A percentile compares a stretch with the other conserved stretches of the same genome.
phyloP scores from a whole-genome alignment of 2,329 filamentous ascomycete genomes.

The Diplodia scrobiculata region DNA sequence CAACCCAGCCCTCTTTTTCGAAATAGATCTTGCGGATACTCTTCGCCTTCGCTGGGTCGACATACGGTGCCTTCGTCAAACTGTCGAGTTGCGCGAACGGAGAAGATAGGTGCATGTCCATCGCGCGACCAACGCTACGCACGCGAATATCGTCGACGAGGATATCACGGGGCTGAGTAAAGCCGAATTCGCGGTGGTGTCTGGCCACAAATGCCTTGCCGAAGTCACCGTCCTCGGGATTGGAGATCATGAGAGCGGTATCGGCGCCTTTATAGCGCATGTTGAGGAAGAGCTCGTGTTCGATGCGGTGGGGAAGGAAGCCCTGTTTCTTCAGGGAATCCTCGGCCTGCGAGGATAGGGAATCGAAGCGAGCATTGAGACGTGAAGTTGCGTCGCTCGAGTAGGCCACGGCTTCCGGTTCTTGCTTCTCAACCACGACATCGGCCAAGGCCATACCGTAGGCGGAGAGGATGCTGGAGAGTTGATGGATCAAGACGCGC shows the following conservation, averaged over 20 bases:
- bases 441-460: constrained; percentile 47
- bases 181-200: constrained; percentile 51
- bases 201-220: constrained; percentile 41
- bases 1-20: constrained; percentile 33
- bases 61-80: constrained; percentile 59
- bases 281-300: constrained; percentile 47
- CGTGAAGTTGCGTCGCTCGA: not conserved
- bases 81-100: constrained; percentile 47
- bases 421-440: constrained; percentile 63
- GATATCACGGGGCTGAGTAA: constrained; percentile 46
- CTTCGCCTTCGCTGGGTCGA: constrained; percentile 65
- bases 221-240: constrained; percentile 41
- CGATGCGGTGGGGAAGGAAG: constrained; percentile 47
- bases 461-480: constrained; percentile 53
- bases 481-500: constrained; percentile 50
- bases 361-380: constrained; percentile 60
- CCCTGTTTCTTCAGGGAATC: constrained; percentile 66
- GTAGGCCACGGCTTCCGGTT: constrained; percentile 66
- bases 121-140: constrained; percentile 67
- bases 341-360: constrained; percentile 32
- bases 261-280: constrained; percentile 51
- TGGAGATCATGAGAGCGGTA: constrained; percentile 49
- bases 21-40: constrained; percentile 60
- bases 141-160: constrained; percentile 26
- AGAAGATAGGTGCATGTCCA: constrained; percentile 43